Conservation (phyloP, 495 filamentous ascomycete genomes). For the Entonaema liquescens region DNA sequence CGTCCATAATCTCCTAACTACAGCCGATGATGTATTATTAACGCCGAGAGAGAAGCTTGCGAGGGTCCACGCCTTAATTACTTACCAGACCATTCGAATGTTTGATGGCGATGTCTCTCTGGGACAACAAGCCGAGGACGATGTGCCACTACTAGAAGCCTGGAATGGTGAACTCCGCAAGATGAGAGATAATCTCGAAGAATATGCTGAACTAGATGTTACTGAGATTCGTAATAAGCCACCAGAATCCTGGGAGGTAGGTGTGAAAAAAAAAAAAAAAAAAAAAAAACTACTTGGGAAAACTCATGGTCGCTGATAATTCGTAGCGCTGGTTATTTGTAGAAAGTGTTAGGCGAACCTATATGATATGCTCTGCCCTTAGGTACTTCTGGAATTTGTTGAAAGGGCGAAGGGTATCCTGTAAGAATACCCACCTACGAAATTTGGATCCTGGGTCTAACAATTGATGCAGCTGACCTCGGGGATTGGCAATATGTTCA, state of each 20-base stretch:
- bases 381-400: conserved; percentile 15
- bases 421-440: conserved; percentile 1
- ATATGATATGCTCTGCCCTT: conserved; percentile 19
- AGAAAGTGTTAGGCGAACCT: conserved; percentile 41
- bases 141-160: conserved; percentile 43
- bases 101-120: conserved; percentile 51
- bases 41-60: conserved; percentile 48
- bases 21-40: not conserved
- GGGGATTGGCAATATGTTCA: conserved; percentile 31
- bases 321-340: conserved; percentile 40
- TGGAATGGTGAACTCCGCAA: conserved; percentile 48
- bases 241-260: conserved; percentile 43
- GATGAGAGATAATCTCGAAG: conserved; percentile 45
- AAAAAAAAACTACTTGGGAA: not conserved
- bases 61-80: conserved; percentile 46
- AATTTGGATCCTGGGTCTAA: not conserved
- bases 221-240: conserved; percentile 25
- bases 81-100: conserved; percentile 50
- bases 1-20: conserved; percentile 37
- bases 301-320: not conserved
- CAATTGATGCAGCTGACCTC: conserved; percentile 11
- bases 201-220: conserved; percentile 22
- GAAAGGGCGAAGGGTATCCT: conserved; percentile 15
- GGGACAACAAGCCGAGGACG: conserved; percentile 46
- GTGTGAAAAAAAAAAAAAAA: conserved; percentile 9